Evolutionary conservation across 2,329 filamentous ascomycete genomes (phyloP).

Genomic region (Endocalyx cinctus): DNA sequence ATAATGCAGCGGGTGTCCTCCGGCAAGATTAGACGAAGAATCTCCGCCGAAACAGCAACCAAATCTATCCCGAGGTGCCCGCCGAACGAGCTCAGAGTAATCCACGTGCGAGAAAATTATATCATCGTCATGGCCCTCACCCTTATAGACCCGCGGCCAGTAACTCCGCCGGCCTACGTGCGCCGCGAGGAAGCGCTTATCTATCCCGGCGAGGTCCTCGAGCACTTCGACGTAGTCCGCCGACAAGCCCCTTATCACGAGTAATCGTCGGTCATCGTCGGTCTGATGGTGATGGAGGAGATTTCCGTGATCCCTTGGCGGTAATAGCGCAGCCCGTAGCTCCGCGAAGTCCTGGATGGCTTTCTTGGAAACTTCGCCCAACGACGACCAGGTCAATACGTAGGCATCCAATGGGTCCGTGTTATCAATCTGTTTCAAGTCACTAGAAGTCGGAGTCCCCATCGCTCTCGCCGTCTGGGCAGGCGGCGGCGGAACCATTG

Average conservation of each 20-base stretch:
- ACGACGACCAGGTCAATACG: too few species aligned
- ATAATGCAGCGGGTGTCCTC: too few species aligned
- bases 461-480: too few species aligned
- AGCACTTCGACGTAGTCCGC: constrained; percentile 18
- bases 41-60: too few species aligned
- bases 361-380: too few species aligned
- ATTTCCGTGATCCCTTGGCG: too few species aligned
- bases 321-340: neutral
- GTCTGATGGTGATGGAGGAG: neutral
- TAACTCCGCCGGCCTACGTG: constrained; percentile 22
- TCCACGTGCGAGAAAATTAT: constrained; percentile 18
- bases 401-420: too few species aligned
- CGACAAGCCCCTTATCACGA: constrained; percentile 22
- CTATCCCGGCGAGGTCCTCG: constrained; percentile 18
- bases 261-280: constrained; percentile 7
- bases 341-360: neutral
- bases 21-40: too few species aligned
- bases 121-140: too few species aligned
- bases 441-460: too few species aligned
- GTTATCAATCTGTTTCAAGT: too few species aligned
- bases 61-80: neutral
- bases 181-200: constrained; percentile 27
- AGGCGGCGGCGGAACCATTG: too few species aligned
- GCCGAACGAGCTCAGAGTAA: constrained; percentile 26
- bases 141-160: constrained; percentile 12